Evolutionary conservation across 139 green algal species (phyloP), one percentile per base, ranked within the genome.

Genomic region (Parachlorella kessleri): DNA sequence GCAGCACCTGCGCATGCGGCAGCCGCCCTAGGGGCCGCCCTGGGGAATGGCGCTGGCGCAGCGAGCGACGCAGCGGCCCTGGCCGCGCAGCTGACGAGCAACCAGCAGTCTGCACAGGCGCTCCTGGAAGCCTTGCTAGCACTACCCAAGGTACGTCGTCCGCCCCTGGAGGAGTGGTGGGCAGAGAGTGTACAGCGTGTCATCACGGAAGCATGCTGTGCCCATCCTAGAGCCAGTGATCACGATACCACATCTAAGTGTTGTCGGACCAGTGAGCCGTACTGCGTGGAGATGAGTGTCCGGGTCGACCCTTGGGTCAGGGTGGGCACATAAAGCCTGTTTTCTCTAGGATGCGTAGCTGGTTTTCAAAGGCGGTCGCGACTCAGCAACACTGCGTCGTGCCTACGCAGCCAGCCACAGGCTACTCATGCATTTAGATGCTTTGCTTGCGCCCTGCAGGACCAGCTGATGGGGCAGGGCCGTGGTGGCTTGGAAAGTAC

Each of bases 51-150:
- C 48, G 48, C 48, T 14, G 48, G 48, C 14, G 48, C 48, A 28
- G 48, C 21, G 48, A 59, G 48, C 48, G 48, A 80, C 21, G 81
- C 81, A 30, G 75, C 74, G 18, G 75, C 73, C 18, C 67, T 85
- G 33, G 75, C 81, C 10, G 76, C 59, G 3, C 36, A 82, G 67
- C 38, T 80, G 18, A 80, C 70, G 30, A 39, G 70, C 24, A 78
- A 74, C 41, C 37, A 74, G 55, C 38, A 82, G 35, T 80, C 75
- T 2, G 74, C 74, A 7, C 36, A 74, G 66, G 69, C 81, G 32
- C 78, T 85, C 53, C 54, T 85, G 54, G 75, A 76, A n/a, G 71
- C 77, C 7, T 24, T 86, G 18, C 55, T 66, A 71, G 72, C 30
- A 65, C 65, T 80, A 66, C 75, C 75, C 26, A 41, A 74, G 75